Base-by-base conservation (phyloP, 257 asterid genomes). In the Penstemon newberryi region DNA sequence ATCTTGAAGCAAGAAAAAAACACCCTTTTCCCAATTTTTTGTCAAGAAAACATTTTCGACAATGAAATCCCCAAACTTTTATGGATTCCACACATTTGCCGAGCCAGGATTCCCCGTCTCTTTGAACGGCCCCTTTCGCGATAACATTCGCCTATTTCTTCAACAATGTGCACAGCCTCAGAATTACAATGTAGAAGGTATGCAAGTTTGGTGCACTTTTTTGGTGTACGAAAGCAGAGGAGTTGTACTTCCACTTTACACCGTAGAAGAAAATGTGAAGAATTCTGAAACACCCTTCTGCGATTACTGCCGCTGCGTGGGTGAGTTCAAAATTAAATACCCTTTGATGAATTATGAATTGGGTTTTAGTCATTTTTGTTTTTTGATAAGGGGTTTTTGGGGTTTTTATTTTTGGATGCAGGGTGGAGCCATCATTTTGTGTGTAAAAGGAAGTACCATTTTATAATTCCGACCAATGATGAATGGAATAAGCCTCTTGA, bases 361-460 rank as follows among this genome's bases (percentile, higher is more conserved):
- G 65, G 64, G 42, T 19, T 69, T 45, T 57, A 3, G 36, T 59
- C 25, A 11, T 62, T 40, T 9, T 42, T 8, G 53, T 56, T 55
- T 7, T 19, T 62, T 60, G 38, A 33, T 41, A 43, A 44, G 59
- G 63, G 52, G 42, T 65, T n/a, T 71, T 45, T 73, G 51, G 39
- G 47, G 18, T 58, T 69, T 38, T 6, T 3, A 3, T 8, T 33
- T 53, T 54, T 36, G 50, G 41, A 15, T 73, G 61, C 78, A 91
- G 99, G 99, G 7, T 91, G 97, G 99, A 86, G 91, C 79, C 88
- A 91, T 54, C 96, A 89, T 71, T 85, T 82, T 25, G 95, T 94
- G 67, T 91, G 96, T 25, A 94, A 71, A 51, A 86, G 90, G 81
- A 94, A 84, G 79, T 94, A 91, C 64, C 99, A 91, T 70, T 63